Base-by-base conservation (phyloP, 768 basidiomycete species). In the Leucosporidium creatinivorum region DNA sequence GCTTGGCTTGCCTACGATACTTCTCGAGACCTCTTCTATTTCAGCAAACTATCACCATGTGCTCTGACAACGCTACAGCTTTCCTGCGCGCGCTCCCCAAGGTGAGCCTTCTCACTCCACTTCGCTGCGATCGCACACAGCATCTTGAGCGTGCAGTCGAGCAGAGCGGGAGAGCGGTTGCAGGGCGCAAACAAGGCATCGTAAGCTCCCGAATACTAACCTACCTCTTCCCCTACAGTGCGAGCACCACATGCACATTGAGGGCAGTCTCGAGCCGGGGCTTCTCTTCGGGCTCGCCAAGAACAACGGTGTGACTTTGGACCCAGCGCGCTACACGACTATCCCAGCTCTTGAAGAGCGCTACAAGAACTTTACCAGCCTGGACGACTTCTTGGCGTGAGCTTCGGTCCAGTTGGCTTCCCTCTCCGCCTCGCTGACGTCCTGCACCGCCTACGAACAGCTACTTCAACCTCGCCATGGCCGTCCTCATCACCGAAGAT, bases 161-260 rank as follows among this genome's bases (percentile, higher is more conserved):
- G n/a, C n/a, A n/a, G n/a, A n/a, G n/a, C n/a, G n/a, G n/a, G n/a
- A n/a, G n/a, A n/a, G n/a, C n/a, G n/a, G n/a, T n/a, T n/a, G n/a
- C n/a, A n/a, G n/a, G n/a, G n/a, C n/a, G n/a, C n/a, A n/a, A n/a
- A 15, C 0, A 2, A 8, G n/a, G 1, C 30, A 0, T 19, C 23
- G n/a, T 50, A 4, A 51, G 50, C 50, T 51, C 50, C 33, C 10
- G 50, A 51, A 51, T 33, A 33, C 33, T 4, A 30, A 23, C 26
- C 57, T 39, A 7, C 28, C 18, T 25, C 28, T 23, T 12, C 33
- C 26, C 31, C 1, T 49, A 15, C 44, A 69, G 65, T 69, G 68
- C 64, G 74, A 75, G 56, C 74, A 73, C 65, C 74, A 75, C 61
- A 52, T 75, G 9, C 74, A 75, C 57, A 75, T 75, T 63, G 74